Conservation (phyloP, 1,139 yeast species). For the Wickerhamomyces sp. region DNA sequence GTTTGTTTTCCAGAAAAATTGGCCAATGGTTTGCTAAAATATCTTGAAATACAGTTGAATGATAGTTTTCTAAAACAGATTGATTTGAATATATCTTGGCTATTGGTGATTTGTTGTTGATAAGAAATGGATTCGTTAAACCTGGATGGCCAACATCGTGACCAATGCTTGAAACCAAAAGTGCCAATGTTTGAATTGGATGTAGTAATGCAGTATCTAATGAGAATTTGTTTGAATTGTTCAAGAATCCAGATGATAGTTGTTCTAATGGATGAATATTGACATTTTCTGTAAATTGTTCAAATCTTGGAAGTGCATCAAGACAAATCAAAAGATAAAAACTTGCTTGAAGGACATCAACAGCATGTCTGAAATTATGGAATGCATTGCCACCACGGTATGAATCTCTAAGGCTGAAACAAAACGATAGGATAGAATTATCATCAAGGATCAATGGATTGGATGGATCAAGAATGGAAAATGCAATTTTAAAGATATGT, state of each 20-base stretch:
- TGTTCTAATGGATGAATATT: constrained; percentile 12
- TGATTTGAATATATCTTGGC: constrained; percentile 56
- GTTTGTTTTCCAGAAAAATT: constrained; percentile 26
- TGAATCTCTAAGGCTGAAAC: constrained; percentile 64
- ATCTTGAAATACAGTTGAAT: constrained; percentile 63
- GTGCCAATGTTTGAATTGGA: constrained; percentile 48
- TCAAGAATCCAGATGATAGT: not conserved
- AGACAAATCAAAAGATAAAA: constrained; percentile 55
- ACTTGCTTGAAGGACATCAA: constrained; percentile 91
- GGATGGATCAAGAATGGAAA: constrained; percentile 29
- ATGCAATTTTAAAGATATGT: constrained; percentile 47
- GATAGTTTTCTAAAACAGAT: constrained; percentile 81
- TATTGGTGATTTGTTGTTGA: constrained; percentile 58
- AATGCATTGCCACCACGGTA: constrained; percentile 84
- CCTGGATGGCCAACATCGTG: constrained; percentile 98
- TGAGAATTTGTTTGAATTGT: constrained; percentile 2
- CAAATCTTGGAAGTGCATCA: constrained; percentile 29
- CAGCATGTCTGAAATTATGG: constrained; percentile 94
- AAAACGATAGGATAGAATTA: constrained; percentile 49
- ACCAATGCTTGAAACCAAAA: constrained; percentile 81
- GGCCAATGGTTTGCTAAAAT: constrained; percentile 67
- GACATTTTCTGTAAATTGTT: constrained; percentile 14
- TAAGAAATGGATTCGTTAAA: constrained; percentile 72
- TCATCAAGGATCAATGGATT: constrained; percentile 29
- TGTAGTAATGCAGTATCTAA: constrained; percentile 26